A percentile compares a stretch with the other conserved stretches of the same genome.
Conservation (phyloP, 805 yeast species). For the Yarrowia hollandica region DNA sequence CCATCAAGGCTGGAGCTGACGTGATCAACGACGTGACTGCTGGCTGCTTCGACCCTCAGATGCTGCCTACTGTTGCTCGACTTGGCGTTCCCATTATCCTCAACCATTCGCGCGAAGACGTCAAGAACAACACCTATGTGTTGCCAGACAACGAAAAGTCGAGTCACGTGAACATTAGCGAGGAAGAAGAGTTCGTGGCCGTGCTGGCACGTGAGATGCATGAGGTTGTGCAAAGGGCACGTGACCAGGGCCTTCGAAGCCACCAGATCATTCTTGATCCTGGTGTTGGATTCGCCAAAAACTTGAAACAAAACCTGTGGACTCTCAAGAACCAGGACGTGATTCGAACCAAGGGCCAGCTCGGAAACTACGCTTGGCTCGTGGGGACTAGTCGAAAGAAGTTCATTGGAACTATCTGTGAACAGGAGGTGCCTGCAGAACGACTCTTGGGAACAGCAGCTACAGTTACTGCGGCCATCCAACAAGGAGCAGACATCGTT, state of each 20-base stretch:
- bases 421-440: conserved; percentile 55
- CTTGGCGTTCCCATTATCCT: conserved; percentile 70
- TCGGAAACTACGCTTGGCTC: conserved; percentile 58
- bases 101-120: conserved; percentile 83
- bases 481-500: conserved; percentile 73
- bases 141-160: conserved; percentile 53
- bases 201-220: conserved; percentile 68
- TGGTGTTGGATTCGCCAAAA: conserved; percentile 95
- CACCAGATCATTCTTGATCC: conserved; percentile 96
- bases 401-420: conserved; percentile 76
- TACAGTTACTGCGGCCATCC: conserved; percentile 68
- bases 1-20: conserved; percentile 78
- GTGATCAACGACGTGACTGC: conserved; percentile 89
- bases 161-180: conserved; percentile 36
- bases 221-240: conserved; percentile 55
- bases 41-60: conserved; percentile 66
- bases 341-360: conserved; percentile 33
- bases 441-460: conserved; percentile 78
- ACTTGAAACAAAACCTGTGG: conserved; percentile 63
- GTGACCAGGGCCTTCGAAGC: conserved; percentile 63
- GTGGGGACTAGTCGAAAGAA: conserved; percentile 87
- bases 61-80: conserved; percentile 69
- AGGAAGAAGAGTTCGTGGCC: conserved; percentile 44
- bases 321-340: conserved; percentile 49
- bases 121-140: conserved; percentile 61